Conservation (phyloP, 257 asterid genomes). For the Rhazya stricta region DNA sequence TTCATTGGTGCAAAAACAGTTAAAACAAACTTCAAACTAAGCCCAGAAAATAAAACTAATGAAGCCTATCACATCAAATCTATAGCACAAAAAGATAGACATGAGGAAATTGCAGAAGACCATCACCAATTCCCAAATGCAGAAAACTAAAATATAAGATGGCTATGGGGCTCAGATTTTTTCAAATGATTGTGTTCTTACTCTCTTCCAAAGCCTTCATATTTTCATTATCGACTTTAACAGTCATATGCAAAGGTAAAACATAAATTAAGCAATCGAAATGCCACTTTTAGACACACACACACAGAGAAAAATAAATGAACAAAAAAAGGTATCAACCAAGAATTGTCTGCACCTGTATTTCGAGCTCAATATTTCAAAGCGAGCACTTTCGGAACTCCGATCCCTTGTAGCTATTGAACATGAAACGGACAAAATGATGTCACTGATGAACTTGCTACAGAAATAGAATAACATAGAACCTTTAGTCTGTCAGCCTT, state of each 20-base stretch:
- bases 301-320: neutral
- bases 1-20: neutral
- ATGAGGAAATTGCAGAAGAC: neutral
- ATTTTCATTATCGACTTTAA: neutral
- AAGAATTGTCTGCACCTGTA: constrained; percentile 54
- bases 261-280: neutral
- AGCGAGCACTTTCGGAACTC: constrained; percentile 88
- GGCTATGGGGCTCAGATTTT: neutral
- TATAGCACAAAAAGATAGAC: neutral
- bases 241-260: neutral
- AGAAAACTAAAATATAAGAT: neutral
- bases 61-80: neutral
- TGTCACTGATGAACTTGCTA: constrained; percentile 91
- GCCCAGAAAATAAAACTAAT: neutral
- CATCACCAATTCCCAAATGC: neutral
- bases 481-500: constrained; percentile 10
- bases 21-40: neutral
- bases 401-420: constrained; percentile 78
- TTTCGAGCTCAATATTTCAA: constrained; percentile 77
- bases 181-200: neutral
- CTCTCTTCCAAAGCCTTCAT: neutral
- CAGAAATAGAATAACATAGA: constrained; percentile 15
- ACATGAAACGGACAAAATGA: constrained; percentile 80
- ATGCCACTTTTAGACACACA: neutral
- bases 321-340: neutral